These are phyloP conservation scores for Neurospora sp. DNA, from an alignment of 495 filamentous ascomycete species.

Conservation along the genomic window DNA sequence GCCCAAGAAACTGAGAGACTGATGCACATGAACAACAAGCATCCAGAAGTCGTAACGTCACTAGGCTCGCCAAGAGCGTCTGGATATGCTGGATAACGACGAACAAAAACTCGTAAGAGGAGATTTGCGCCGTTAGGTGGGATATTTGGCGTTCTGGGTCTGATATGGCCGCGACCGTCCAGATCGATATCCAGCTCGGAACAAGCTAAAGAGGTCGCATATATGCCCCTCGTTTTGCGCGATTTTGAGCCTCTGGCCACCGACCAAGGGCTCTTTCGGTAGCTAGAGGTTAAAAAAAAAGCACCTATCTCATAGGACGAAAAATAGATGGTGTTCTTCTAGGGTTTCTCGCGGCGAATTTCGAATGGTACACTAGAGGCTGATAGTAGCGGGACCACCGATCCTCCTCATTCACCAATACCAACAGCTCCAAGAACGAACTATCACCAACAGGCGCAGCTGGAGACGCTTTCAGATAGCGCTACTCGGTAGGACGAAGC, in stretches of 20 bases:
- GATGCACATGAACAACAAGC: not conserved
- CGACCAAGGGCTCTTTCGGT: not conserved
- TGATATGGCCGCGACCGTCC: slow-evolving; percentile 5
- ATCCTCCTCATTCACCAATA: not conserved
- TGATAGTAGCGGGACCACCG: not conserved
- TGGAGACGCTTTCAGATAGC: not conserved
- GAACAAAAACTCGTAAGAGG: slow-evolving; percentile 10
- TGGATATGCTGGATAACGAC: slow-evolving; percentile 7
- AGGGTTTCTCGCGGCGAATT: not conserved
- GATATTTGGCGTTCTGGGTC: slow-evolving; percentile 9
- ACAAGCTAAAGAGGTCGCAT: not conserved
- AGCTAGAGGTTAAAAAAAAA: not conserved
- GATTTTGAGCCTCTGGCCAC: slow-evolving; percentile 4
- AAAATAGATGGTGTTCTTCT: not conserved
- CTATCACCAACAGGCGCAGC: not conserved
- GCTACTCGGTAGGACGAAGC: not conserved
- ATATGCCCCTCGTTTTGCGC: not conserved
- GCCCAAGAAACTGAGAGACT: not conserved
- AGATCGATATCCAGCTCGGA: slow-evolving; percentile 12
- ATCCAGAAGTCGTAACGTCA: slow-evolving; percentile 5
- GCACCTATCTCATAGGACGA: not conserved
- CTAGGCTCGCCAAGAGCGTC: slow-evolving; percentile 5
- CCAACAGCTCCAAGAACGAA: not conserved
- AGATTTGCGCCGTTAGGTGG: slow-evolving; percentile 18
- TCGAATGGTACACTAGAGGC: not conserved